Conservation (phyloP, 1,139 yeast genomes). For the Saccharomycopsis phalli region DNA sequence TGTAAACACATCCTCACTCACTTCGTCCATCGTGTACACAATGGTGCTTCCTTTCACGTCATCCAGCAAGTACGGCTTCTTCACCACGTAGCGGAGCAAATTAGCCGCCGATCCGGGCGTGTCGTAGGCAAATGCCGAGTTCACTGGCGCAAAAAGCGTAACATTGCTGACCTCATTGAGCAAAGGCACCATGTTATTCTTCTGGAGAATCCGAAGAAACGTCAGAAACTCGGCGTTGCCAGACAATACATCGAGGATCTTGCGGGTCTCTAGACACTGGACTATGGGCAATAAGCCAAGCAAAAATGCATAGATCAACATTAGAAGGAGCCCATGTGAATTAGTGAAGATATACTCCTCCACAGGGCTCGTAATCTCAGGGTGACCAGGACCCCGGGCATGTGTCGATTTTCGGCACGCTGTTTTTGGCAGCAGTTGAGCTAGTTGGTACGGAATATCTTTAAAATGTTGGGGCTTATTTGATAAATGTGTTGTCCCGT, state of each 20-base stretch:
- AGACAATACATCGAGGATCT: slow-evolving; percentile 73
- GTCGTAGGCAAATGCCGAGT: slow-evolving; percentile 56
- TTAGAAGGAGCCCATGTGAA: neutral
- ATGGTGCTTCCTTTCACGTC: slow-evolving; percentile 25
- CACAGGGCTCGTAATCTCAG: neutral
- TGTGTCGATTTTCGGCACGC: neutral
- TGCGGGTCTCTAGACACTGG: too few species aligned
- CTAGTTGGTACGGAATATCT: too few species aligned
- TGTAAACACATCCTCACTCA: slow-evolving; percentile 18
- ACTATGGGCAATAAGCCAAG: slow-evolving; percentile 22
- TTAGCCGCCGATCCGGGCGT: neutral
- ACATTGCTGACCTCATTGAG: slow-evolving; percentile 58
- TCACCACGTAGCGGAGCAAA: slow-evolving; percentile 26
- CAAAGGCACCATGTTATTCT: slow-evolving; percentile 56
- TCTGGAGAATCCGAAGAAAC: slow-evolving; percentile 58
- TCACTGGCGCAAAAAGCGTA: slow-evolving; percentile 79
- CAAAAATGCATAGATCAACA: neutral
- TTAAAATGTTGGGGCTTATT: too few species aligned
- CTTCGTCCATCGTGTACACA: slow-evolving; percentile 16
- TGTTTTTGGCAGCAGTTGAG: neutral
- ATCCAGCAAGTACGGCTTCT: slow-evolving; percentile 24
- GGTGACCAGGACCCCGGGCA: neutral
- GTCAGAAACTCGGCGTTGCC: slow-evolving; percentile 64
- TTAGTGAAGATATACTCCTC: neutral
- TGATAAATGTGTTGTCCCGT: too few species aligned